Evolutionary conservation across 1,139 yeast genomes (phyloP).

Genomic region (Sugiyamaella grinbergsii): DNA sequence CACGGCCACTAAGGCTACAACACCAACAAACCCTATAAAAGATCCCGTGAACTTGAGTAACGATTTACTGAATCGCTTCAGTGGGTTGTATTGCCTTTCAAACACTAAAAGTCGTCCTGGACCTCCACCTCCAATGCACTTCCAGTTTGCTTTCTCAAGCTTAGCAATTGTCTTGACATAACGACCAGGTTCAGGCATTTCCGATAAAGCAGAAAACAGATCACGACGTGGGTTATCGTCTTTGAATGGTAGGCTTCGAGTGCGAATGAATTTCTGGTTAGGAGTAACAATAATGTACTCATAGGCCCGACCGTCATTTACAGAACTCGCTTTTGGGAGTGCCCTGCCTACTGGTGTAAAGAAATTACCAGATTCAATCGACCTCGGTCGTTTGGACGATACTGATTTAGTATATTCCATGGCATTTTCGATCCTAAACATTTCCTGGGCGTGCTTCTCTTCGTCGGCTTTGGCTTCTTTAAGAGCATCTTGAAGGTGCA

Average conservation of each 20-base stretch:
- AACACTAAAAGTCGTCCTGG: constrained; percentile 45
- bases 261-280: constrained; percentile 46
- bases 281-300: constrained; percentile 53
- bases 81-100: constrained; percentile 36
- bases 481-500: constrained; percentile 46
- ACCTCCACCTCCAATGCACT: constrained; percentile 49
- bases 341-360: constrained; percentile 49
- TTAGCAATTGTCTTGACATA: constrained; percentile 42
- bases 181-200: constrained; percentile 44
- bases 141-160: constrained; percentile 50
- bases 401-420: constrained; percentile 53
- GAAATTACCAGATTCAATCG: constrained; percentile 51
- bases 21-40: constrained; percentile 21
- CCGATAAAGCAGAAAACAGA: constrained; percentile 50
- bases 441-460: constrained; percentile 48
- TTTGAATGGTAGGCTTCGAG: constrained; percentile 49
- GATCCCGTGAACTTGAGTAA: constrained; percentile 25
- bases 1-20: constrained; percentile 22
- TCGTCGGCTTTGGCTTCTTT: constrained; percentile 49
- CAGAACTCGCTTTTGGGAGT: not conserved
- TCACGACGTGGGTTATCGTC: constrained; percentile 46
- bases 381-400: constrained; percentile 43
- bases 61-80: constrained; percentile 24
- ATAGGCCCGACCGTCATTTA: constrained; percentile 26
- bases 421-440: constrained; percentile 54